These are phyloP conservation scores for Leccinum aurantiacum DNA, from an alignment of 768 basidiomycete genomes.

Conservation along the genomic window DNA sequence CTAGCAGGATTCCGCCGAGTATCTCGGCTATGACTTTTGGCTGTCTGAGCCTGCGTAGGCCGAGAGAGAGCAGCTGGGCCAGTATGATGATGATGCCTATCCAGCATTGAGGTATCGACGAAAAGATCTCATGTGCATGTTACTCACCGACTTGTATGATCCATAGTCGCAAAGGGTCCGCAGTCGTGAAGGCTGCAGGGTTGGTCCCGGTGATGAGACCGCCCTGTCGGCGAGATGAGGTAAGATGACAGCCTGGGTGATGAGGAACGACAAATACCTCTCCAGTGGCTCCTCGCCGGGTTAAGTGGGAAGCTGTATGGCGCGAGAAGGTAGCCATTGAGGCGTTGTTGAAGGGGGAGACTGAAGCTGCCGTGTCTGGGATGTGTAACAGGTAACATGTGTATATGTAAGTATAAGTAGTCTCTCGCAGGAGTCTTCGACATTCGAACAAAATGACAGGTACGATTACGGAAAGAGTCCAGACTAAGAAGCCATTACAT, in stretches of 20 bases:
- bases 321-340: constrained; percentile 42
- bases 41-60: constrained; percentile 73
- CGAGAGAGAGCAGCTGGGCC: constrained; percentile 72
- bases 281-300: constrained; percentile 21
- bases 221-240: constrained; percentile 45
- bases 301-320: constrained; percentile 36
- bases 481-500: no score
- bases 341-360: neutral
- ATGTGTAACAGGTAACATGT: neutral
- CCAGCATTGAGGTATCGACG: neutral
- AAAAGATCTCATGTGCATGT: neutral
- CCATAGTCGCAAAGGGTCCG: constrained; percentile 76
- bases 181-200: constrained; percentile 60
- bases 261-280: constrained; percentile 15
- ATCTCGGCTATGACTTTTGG: constrained; percentile 86
- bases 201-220: constrained; percentile 76
- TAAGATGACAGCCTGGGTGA: neutral
- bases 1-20: constrained; percentile 86
- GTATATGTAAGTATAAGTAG: neutral
- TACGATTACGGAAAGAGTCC: neutral
- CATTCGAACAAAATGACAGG: no score
- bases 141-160: constrained; percentile 73
- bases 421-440: no score
- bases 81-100: constrained; percentile 80
- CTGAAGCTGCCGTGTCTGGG: neutral